Evolutionary conservation across 768 basidiomycete species (phyloP).

Genomic region (Xerocomellus chrysenteron): DNA sequence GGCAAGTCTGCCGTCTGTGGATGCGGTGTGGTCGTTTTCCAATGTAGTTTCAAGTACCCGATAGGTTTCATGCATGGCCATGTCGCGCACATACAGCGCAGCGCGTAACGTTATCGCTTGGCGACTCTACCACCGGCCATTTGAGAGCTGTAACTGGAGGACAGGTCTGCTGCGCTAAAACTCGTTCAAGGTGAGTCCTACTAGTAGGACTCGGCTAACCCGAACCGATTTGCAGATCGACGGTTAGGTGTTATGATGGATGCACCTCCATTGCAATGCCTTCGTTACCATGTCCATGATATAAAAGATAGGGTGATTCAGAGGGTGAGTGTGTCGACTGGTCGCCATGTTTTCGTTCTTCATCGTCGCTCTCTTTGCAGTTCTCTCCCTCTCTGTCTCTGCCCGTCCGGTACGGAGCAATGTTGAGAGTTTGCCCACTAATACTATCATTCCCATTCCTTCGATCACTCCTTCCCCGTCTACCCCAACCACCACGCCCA

Average conservation of each 20-base stretch:
- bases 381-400: slow-evolving; percentile 50
- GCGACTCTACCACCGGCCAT: no score
- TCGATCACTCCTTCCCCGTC: no score
- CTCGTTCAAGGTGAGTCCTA: no score
- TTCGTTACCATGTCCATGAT: no score
- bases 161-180: no score
- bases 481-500: background rate
- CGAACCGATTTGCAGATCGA: no score
- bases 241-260: background rate
- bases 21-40: background rate
- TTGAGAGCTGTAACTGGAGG: no score
- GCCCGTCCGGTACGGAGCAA: slow-evolving; percentile 31
- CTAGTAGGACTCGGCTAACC: no score
- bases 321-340: background rate
- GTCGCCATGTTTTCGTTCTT: slow-evolving; percentile 36
- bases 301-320: background rate
- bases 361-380: slow-evolving; percentile 56
- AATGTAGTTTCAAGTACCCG: slow-evolving; percentile 15
- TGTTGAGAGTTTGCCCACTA: no score
- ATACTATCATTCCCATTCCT: no score
- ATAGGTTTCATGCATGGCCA: background rate
- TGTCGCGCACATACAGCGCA: no score
- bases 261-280: background rate
- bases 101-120: no score
- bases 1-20: background rate